Percentiles rank a stretch among this genome's conserved stretches.
Evolutionary conservation across 1,284 basidiomycete species (phyloP).

Genomic region (Moesziomyces sp.): DNA sequence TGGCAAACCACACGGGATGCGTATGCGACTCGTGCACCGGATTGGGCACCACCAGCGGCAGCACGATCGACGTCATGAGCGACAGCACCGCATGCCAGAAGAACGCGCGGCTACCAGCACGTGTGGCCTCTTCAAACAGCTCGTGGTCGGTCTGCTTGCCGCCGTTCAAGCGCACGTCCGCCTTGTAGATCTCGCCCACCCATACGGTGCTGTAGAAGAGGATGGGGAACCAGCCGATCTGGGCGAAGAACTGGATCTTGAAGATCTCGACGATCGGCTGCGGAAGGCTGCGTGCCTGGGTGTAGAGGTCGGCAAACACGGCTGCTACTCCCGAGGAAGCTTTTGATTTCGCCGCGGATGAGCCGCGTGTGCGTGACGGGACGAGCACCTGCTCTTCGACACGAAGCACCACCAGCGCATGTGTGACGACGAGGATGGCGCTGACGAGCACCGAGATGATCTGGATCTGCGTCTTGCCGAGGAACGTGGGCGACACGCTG

Average conservation of each 20-base stretch:
- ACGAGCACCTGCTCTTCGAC: constrained; percentile 51
- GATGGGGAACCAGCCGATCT: constrained; percentile 63
- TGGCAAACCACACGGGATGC: constrained; percentile 14
- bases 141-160: constrained; percentile 39
- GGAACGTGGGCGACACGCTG: constrained; percentile 21
- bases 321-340: constrained; percentile 1
- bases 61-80: constrained; percentile 76
- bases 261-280: constrained; percentile 54
- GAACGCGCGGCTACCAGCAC: constrained; percentile 84
- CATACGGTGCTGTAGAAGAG: constrained; percentile 61
- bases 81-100: constrained; percentile 80
- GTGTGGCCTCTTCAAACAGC: constrained; percentile 74
- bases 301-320: constrained; percentile 34
- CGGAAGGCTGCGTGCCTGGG: constrained; percentile 39
- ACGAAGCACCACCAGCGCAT: constrained; percentile 35
- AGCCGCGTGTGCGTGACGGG: neutral
- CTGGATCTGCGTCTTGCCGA: constrained; percentile 40
- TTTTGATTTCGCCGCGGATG: constrained; percentile 3
- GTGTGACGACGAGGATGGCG: constrained; percentile 49
- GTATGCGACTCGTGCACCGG: constrained; percentile 22
- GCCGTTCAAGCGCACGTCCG: constrained; percentile 30
- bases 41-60: constrained; percentile 78
- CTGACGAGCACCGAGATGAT: constrained; percentile 52
- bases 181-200: constrained; percentile 61
- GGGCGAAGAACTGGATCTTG: constrained; percentile 60